A percentile compares a stretch with the other conserved stretches of the same genome.
phyloP scores from a whole-genome alignment of 805 yeast species.

The Barnettozyma vustinii region DNA sequence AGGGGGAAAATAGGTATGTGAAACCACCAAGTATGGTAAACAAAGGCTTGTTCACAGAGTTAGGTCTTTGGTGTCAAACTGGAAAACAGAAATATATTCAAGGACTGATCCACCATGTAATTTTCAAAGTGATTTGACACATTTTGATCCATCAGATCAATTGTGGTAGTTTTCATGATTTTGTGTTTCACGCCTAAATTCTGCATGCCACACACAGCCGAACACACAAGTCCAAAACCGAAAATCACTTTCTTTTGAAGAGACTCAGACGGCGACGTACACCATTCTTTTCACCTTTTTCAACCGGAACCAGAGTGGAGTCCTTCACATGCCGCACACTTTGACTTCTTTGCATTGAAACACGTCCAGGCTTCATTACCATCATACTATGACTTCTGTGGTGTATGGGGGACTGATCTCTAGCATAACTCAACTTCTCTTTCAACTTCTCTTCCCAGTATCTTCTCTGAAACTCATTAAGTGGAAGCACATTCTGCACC shows the following conservation, averaged over 20 bases:
- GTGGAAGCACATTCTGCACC: slow-evolving; percentile 30
- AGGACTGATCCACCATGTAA: neutral
- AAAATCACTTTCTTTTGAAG: slow-evolving; percentile 1
- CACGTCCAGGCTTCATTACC: neutral
- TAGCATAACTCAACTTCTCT: neutral
- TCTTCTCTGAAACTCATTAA: slow-evolving; percentile 40
- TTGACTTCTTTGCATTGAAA: neutral
- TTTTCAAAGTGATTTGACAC: neutral
- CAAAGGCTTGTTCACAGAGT: neutral
- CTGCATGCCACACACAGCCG: neutral
- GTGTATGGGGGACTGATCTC: neutral
- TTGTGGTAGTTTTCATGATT: neutral
- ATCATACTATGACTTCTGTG: neutral
- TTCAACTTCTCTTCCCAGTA: slow-evolving; percentile 40
- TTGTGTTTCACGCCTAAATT: neutral
- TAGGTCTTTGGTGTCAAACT: neutral
- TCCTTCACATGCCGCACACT: neutral
- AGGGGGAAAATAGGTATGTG: neutral
- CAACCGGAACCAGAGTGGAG: neutral
- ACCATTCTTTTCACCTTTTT: neutral
- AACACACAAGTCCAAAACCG: too few species aligned
- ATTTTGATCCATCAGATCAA: neutral
- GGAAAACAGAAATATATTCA: neutral
- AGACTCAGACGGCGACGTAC: neutral
- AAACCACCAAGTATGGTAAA: neutral